Percentiles rank a stretch among this genome's conserved stretches.
Conservation (phyloP, 2,329 filamentous ascomycete species). For the Harringtonia aguacate region DNA sequence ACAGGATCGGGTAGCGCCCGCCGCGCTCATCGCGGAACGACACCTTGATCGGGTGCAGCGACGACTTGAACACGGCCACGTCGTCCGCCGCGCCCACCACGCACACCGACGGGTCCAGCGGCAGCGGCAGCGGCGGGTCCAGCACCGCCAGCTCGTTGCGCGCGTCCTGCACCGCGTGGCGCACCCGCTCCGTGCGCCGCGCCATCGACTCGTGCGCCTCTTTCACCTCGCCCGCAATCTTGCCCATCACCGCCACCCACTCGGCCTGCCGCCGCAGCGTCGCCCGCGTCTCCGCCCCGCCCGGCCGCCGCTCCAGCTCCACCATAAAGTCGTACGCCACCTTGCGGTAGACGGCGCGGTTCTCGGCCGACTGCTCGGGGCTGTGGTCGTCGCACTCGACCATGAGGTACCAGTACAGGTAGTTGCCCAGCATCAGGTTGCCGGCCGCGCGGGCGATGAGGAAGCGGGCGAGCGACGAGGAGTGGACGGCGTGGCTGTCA, state of each 20-base stretch:
- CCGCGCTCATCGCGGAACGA: constrained; percentile 76
- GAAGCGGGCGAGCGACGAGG: constrained; percentile 83
- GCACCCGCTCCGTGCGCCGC: constrained; percentile 74
- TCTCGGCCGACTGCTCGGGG: constrained; percentile 57
- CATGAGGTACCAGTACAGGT: constrained; percentile 97
- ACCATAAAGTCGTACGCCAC: constrained; percentile 96
- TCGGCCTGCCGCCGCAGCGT: constrained; percentile 80
- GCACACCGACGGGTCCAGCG: constrained; percentile 73
- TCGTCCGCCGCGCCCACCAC: constrained; percentile 70
- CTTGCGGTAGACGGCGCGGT: constrained; percentile 80
- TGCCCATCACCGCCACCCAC: constrained; percentile 75
- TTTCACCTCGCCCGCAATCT: constrained; percentile 81
- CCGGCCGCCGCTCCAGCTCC: constrained; percentile 61
- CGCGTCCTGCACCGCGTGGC: constrained; percentile 73
- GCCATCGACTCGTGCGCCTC: constrained; percentile 66
- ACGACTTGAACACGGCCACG: constrained; percentile 90
- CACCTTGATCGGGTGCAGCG: constrained; percentile 80
- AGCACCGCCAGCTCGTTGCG: constrained; percentile 81
- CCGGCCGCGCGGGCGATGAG: constrained; percentile 77
- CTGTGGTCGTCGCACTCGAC: constrained; percentile 88
- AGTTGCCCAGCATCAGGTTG: constrained; percentile 87
- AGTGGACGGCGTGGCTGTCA: constrained; percentile 51
- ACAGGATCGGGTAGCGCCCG: constrained; percentile 79
- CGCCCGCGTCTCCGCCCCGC: constrained; percentile 63
- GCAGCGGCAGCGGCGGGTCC: constrained; percentile 77